A percentile compares a stretch with the other conserved stretches of the same genome.
These are phyloP conservation scores for Fusarium armeniacum DNA, from an alignment of 2,329 filamentous ascomycete species.

Conservation along the genomic window DNA sequence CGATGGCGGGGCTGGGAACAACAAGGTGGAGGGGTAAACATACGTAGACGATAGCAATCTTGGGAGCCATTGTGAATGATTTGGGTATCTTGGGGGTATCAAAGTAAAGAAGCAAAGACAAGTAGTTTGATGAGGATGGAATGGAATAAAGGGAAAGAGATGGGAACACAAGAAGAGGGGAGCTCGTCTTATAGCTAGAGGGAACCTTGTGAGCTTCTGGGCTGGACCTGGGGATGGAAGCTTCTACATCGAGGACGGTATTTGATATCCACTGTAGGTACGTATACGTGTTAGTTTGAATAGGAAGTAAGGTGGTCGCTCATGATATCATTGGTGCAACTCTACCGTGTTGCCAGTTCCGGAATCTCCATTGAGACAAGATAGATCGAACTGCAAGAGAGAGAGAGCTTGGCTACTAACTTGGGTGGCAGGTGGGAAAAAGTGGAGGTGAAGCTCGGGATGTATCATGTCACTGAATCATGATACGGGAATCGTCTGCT, in stretches of 20 bases:
- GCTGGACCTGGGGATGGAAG: conserved; percentile 8
- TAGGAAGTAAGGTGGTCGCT: conserved; percentile 2
- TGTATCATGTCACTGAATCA: conserved; percentile 18
- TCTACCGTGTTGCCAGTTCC: conserved; percentile 20
- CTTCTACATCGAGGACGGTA: conserved; percentile 26
- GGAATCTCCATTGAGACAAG: conserved; percentile 20
- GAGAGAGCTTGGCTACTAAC: not conserved
- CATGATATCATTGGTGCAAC: conserved; percentile 42
- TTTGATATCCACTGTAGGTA: conserved; percentile 21
- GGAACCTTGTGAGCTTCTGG: conserved; percentile 17
- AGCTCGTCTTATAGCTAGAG: conserved; percentile 48
- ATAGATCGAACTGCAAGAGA: conserved; percentile 16
- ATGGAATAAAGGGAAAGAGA: not conserved
- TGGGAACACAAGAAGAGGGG: conserved; percentile 18
- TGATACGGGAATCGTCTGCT: conserved; percentile 7
- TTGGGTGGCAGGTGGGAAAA: conserved; percentile 3
- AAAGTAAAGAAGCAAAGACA: conserved; percentile 26
- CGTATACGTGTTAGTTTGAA: conserved; percentile 18
- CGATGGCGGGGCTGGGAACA: conserved; percentile 7
- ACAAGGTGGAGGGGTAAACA: conserved; percentile 55
- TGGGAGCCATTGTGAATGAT: conserved; percentile 80
- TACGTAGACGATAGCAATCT: conserved; percentile 92
- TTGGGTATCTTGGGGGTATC: conserved; percentile 31
- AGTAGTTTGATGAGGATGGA: conserved; percentile 10
- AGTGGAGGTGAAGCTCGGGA: conserved; percentile 24